A percentile compares a stretch with the other conserved stretches of the same genome.
These are phyloP conservation scores for Aureoboletus auriporus DNA, from an alignment of 768 basidiomycete genomes.

Conservation along the genomic window DNA sequence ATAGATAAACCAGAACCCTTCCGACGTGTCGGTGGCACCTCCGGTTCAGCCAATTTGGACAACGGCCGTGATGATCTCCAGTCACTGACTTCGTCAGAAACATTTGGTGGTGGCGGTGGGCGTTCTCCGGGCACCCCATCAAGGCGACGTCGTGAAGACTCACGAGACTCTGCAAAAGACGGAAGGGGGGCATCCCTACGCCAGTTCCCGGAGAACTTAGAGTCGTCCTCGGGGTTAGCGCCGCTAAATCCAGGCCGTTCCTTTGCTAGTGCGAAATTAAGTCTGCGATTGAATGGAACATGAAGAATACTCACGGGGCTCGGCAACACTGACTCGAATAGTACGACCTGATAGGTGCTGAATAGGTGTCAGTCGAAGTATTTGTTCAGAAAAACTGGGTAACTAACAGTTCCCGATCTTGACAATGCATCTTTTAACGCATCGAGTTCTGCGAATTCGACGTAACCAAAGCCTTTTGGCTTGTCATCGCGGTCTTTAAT, in stretches of 20 bases:
- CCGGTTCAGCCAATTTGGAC: constrained; percentile 41
- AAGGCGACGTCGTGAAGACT: constrained; percentile 61
- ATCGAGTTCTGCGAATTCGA: constrained; percentile 88
- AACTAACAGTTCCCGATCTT: constrained; percentile 65
- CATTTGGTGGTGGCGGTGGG: constrained; percentile 41
- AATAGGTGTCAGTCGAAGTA: neutral
- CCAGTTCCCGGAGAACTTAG: constrained; percentile 85
- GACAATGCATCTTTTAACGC: constrained; percentile 80
- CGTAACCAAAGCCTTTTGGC: constrained; percentile 97
- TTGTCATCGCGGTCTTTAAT: constrained; percentile 92
- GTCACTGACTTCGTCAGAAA: constrained; percentile 61
- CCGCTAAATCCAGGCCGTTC: constrained; percentile 61
- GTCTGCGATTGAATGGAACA: constrained; percentile 1
- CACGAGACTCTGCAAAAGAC: constrained; percentile 56
- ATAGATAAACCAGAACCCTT: constrained; percentile 55
- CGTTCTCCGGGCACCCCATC: constrained; percentile 49
- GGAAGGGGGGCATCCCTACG: constrained; percentile 84
- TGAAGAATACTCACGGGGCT: constrained; percentile 71
- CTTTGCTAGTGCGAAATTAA: constrained; percentile 53
- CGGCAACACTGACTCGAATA: constrained; percentile 91
- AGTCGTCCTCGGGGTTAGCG: constrained; percentile 55
- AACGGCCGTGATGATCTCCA: constrained; percentile 63
- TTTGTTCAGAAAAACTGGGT: neutral
- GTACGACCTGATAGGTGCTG: constrained; percentile 74
- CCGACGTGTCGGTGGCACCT: constrained; percentile 46